Evolutionary conservation across 1,284 basidiomycete genomes (phyloP), one percentile per base, ranked within the genome.

Genomic region (Stygiomarasmius scandens): DNA sequence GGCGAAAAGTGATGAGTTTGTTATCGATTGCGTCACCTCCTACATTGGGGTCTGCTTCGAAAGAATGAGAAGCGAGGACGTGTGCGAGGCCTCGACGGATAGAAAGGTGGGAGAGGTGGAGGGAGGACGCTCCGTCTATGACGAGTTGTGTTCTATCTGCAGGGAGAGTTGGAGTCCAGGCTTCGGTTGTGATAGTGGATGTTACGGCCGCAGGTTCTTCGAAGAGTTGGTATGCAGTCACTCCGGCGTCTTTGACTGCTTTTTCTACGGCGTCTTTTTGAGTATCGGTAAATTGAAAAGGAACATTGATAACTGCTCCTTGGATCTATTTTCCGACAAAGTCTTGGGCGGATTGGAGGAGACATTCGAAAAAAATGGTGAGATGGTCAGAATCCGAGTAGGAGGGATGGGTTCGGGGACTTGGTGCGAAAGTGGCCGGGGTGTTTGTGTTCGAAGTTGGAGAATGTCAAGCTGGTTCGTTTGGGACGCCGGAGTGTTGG

Each of bases 1-100:
- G 55, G 93, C 88, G 74, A 99, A 98, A 80, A 92, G 90, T 87
- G 77, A 98, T 86, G 46, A 98, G 82, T 64, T 89, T 85, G 56
- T 86, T 83, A 74, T 96, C 95, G 66, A 95, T 86, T 55, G 84
- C 78, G 62, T 86, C 81, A 0, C 85, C 87, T 16, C 82, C 81
- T 45, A 85, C 69, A 12, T 5, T 32, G 11, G 71, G 68, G 14
- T 79, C 69, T 49, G 81, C 77, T 8, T 77, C 73, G 4, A 80
- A 76, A 0, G 82, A 81, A 3, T 78, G 80, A 5, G 55, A 57
- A 9, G 55, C 55, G 36, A 91, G 75, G 49, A 83, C 70, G 68
- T 86, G 80, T 10, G 82, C 80, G 53, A 92, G 80, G 12, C 89
- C 89, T 22, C 86, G 77, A 38, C 87, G 86, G 61, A 90, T 74